These are phyloP conservation scores for Brasilioporus rufonigricans DNA, from an alignment of 768 basidiomycete species.

Conservation along the genomic window DNA sequence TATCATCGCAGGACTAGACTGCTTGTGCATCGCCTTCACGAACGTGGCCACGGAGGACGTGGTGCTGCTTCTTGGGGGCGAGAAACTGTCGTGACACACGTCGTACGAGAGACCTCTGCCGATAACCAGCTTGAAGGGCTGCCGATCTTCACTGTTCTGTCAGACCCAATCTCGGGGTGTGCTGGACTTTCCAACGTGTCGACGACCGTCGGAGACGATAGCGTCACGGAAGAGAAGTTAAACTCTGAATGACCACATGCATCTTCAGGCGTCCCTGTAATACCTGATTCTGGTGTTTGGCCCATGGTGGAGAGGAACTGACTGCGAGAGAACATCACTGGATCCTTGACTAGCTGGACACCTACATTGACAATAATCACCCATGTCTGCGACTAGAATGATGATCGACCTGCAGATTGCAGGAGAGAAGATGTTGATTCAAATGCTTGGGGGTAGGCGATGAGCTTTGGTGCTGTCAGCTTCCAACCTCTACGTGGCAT, in stretches of 20 bases:
- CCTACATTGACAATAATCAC: no score
- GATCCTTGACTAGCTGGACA: no score
- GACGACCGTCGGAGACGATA: neutral
- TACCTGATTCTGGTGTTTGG: no score
- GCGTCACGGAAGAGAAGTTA: neutral
- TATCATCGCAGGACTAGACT: neutral
- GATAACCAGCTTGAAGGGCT: neutral
- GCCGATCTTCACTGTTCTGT: neutral
- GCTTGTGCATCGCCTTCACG: neutral
- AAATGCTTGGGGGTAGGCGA: no score
- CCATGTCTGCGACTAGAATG: no score
- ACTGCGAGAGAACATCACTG: no score
- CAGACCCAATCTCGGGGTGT: neutral
- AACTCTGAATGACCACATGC: neutral
- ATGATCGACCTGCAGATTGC: no score
- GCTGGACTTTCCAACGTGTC: neutral
- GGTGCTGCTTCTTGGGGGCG: neutral
- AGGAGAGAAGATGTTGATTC: no score
- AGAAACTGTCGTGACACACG: neutral
- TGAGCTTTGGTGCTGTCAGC: no score
- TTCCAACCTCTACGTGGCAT: no score
- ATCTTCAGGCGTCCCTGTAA: neutral
- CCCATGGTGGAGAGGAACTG: no score
- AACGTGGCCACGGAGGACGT: neutral
- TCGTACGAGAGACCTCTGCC: neutral